Conservation (phyloP, 352 stramenopile genomes). For the Pythium brachiatum region DNA sequence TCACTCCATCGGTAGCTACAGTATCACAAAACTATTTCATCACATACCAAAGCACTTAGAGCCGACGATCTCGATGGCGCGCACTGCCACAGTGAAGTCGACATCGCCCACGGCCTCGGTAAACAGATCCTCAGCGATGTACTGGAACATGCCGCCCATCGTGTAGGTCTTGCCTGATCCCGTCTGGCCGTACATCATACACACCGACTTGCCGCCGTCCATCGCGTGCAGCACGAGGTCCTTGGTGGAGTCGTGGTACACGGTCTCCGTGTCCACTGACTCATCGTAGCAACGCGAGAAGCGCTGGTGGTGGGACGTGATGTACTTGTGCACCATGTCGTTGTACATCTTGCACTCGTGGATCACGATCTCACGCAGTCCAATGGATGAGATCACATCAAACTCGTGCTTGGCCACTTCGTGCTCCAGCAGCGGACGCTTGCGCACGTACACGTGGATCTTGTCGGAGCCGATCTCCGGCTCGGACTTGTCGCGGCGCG, state of each 20-base stretch:
- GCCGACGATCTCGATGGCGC: conserved; percentile 59
- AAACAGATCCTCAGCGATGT: conserved; percentile 70
- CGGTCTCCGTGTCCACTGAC: conserved; percentile 62
- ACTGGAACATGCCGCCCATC: conserved; percentile 83
- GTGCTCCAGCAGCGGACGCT: conserved; percentile 85
- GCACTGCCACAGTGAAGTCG: conserved; percentile 47
- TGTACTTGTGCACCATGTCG: conserved; percentile 89
- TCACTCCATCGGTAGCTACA: too few species aligned
- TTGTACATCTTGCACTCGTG: conserved; percentile 90
- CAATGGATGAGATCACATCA: conserved; percentile 78
- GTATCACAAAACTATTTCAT: not conserved
- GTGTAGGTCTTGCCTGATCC: too few species aligned
- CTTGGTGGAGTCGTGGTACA: conserved; percentile 67
- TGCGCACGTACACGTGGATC: conserved; percentile 84
- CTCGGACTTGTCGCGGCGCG: conserved; percentile 22
- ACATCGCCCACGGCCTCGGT: conserved; percentile 43
- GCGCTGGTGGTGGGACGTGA: conserved; percentile 69
- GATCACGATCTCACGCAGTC: conserved; percentile 63
- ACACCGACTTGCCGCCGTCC: conserved; percentile 62
- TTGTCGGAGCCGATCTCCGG: conserved; percentile 30
- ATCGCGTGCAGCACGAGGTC: conserved; percentile 70
- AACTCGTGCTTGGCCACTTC: conserved; percentile 86
- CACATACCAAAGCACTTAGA: conserved; percentile 59
- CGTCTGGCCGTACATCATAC: conserved; percentile 82
- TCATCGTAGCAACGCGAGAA: conserved; percentile 83